Evolutionary conservation across 2,329 filamentous ascomycete genomes (phyloP).

Genomic region (Ascochyta clinopodiicola): DNA sequence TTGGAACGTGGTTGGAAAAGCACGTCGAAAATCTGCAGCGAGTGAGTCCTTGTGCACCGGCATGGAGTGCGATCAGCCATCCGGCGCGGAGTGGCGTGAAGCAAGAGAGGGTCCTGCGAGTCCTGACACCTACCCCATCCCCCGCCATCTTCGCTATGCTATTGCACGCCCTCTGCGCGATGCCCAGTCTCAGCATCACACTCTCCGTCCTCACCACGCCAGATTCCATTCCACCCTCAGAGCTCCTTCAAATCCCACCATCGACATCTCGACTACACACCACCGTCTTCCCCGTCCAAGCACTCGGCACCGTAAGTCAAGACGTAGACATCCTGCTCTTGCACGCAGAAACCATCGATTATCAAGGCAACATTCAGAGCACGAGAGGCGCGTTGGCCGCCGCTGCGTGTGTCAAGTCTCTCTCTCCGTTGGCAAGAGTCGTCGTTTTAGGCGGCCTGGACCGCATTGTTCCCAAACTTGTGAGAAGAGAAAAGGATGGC

Average conservation of each 20-base stretch:
- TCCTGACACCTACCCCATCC: slow-evolving; percentile 52
- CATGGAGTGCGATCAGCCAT: too few relatives aligned
- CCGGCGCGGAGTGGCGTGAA: background rate
- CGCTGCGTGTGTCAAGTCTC: slow-evolving; percentile 61
- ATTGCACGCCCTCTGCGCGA: slow-evolving; percentile 47
- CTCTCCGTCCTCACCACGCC: slow-evolving; percentile 61
- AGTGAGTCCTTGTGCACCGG: too few relatives aligned
- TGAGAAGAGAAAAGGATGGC: background rate
- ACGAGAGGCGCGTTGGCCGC: slow-evolving; percentile 70
- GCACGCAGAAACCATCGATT: slow-evolving; percentile 68
- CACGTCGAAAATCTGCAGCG: background rate
- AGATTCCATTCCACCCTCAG: background rate
- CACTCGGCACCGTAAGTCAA: slow-evolving; percentile 60
- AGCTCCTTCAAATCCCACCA: background rate
- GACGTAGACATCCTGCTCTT: slow-evolving; percentile 66
- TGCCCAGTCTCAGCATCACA: slow-evolving; percentile 53
- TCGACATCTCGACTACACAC: background rate
- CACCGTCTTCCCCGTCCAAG: slow-evolving; percentile 63
- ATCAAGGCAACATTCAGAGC: slow-evolving; percentile 67
- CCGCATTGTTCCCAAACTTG: slow-evolving; percentile 12
- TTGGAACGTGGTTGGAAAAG: slow-evolving; percentile 14
- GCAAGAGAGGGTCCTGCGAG: background rate
- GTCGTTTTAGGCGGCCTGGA: slow-evolving; percentile 63
- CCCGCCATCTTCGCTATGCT: slow-evolving; percentile 65
- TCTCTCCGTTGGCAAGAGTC: slow-evolving; percentile 56